phyloP scores from a whole-genome alignment of 2,329 filamentous ascomycete genomes.

The Dothistroma pini region DNA sequence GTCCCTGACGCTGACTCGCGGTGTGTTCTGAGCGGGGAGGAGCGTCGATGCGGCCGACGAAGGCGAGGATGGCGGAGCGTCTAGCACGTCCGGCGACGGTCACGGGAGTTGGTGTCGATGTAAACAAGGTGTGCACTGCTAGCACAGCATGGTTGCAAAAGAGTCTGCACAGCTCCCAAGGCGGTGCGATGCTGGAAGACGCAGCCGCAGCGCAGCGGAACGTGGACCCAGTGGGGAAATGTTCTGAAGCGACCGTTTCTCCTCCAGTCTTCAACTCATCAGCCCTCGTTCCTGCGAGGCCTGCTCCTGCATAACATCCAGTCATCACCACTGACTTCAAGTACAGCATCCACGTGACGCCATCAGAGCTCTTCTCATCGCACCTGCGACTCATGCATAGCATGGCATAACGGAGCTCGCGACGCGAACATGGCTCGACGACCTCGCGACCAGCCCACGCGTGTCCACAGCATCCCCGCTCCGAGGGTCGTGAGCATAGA shows the following conservation, averaged over 20 bases:
- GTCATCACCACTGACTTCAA: neutral
- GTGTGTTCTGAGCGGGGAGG: neutral
- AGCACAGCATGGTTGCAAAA: neutral
- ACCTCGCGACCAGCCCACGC: constrained; percentile 5
- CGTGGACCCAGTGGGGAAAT: neutral
- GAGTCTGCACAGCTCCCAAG: neutral
- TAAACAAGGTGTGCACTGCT: neutral
- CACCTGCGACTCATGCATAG: neutral
- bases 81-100: neutral
- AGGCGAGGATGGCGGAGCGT: neutral
- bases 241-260: neutral
- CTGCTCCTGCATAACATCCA: neutral
- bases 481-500: constrained; percentile 59
- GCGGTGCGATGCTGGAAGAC: neutral
- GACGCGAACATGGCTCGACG: constrained; percentile 1
- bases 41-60: neutral
- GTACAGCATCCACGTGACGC: neutral
- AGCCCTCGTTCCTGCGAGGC: neutral
- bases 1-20: neutral
- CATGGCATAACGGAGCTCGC: neutral
- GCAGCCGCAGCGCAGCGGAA: neutral
- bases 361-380: neutral
- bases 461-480: constrained; percentile 48
- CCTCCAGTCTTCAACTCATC: neutral
- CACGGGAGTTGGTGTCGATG: neutral